Evolutionary conservation across 371 early-diverging fungal species (phyloP), one percentile per base, ranked within the genome.

Genomic region (Apophysomyces variabilis): DNA sequence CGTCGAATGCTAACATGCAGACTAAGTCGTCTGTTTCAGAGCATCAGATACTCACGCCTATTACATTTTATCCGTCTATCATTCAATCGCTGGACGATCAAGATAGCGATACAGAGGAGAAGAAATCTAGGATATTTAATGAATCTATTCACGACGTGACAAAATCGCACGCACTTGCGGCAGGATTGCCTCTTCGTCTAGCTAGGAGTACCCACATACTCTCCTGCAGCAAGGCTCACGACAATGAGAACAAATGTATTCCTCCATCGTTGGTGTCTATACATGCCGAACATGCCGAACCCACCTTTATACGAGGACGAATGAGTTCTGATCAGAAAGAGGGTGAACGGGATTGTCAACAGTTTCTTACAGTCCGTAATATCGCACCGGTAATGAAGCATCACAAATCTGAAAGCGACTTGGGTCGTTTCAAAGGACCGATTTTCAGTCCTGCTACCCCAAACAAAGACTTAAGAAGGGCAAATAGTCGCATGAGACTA

Each of bases 391-490:
- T 47, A 11, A 38, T 77, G 4, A 77, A 72, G 41, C 71, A 67
- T 9, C 67, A 72, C 60, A 68, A 73, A 38, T 80, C 80, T 0
- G 80, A 80, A 61, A 73, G 68, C n/a, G 81, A 80, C 38, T 62
- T 78, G 2, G 56, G 67, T 21, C 65, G 67, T 8, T 58, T 80
- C 7, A 62, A 60, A 32, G 46, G 62, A 26, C 61, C 67, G 11
- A 61, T 71, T 38, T 56, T 61, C 8, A 66, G 73, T 12, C 37
- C 60, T 60, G 11, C 67, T 11, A 16, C 59, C 12, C 11, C 58
- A 56, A n/a, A 11, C 16, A 9, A 65, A 60, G 46, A 50, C 16
- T 21, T 50, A 26, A 50, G 21, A 50, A 5, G 1, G 5, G 16
- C 54, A 21, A 50, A 16, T 12, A 36, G 37, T 32, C 58, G n/a